Evolutionary conservation across 2,329 filamentous ascomycete genomes (phyloP).

Genomic region (Ilyonectria mors-panacis): DNA sequence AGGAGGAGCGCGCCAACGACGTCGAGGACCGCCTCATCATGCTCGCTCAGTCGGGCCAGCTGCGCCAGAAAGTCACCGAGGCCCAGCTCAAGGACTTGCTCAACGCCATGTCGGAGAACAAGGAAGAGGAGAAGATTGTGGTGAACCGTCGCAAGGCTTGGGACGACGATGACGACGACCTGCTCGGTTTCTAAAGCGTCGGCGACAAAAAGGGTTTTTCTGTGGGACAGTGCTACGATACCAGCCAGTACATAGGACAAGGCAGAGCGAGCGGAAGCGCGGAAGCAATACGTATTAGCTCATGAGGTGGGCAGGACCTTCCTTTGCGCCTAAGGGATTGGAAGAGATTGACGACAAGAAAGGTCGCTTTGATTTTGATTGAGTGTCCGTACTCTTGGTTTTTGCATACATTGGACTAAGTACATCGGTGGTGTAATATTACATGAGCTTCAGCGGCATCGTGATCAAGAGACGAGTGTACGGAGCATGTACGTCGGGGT

Average conservation of each 20-base stretch:
- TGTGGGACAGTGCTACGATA: slow-evolving; percentile 20
- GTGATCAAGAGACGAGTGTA: not conserved
- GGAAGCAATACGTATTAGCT: not conserved
- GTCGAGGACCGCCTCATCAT: slow-evolving; percentile 94
- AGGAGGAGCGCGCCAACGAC: slow-evolving; percentile 89
- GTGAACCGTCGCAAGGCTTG: slow-evolving; percentile 86
- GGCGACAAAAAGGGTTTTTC: slow-evolving; percentile 1
- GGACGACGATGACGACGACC: slow-evolving; percentile 88
- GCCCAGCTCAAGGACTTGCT: slow-evolving; percentile 93
- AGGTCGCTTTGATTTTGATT: not conserved
- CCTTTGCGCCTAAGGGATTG: slow-evolving; percentile 14
- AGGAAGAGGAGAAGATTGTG: slow-evolving; percentile 87
- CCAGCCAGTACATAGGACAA: slow-evolving; percentile 6
- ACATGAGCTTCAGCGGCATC: slow-evolving; percentile 1
- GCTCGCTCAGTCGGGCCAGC: slow-evolving; percentile 89
- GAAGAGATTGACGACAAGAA: slow-evolving; percentile 19
- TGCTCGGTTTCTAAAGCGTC: slow-evolving; percentile 71
- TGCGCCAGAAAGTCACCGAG: slow-evolving; percentile 90
- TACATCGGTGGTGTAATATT: slow-evolving; percentile 5
- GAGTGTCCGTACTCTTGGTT: not conserved
- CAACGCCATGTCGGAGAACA: slow-evolving; percentile 84
- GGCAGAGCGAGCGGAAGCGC: not conserved
- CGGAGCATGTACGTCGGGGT: not conserved
- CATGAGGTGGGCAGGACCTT: slow-evolving; percentile 24
- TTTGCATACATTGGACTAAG: slow-evolving; percentile 30